These are phyloP conservation scores for Tremellales sp. DNA, from an alignment of 1,284 basidiomycete genomes.

Conservation along the genomic window DNA sequence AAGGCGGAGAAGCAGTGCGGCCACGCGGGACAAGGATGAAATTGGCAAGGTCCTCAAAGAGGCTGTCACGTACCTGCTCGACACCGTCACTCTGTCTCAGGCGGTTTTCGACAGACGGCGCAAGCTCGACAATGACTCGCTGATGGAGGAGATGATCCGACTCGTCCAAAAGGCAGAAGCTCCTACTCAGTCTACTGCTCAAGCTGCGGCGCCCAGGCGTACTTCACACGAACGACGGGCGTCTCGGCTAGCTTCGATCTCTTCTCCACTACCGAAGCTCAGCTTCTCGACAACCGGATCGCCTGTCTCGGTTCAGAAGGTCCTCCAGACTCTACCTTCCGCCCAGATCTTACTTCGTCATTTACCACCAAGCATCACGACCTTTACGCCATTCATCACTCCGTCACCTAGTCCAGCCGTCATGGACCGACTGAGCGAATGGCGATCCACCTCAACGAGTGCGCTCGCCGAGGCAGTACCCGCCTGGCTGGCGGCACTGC, in stretches of 20 bases:
- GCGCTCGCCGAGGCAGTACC: conserved; percentile 30
- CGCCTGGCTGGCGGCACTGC: conserved; percentile 31
- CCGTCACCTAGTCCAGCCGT: conserved; percentile 60
- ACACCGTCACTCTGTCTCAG: conserved; percentile 28
- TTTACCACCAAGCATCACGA: conserved; percentile 39
- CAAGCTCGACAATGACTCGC: conserved; percentile 20
- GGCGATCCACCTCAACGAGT: conserved; percentile 29
- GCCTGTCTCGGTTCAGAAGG: conserved; percentile 29
- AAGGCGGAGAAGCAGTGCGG: conserved; percentile 14
- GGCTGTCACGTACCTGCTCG: conserved; percentile 32
- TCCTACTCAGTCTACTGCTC: conserved; percentile 2
- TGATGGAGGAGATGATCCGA: conserved; percentile 38
- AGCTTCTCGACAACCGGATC: conserved; percentile 11
- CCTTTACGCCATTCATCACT: conserved; percentile 49
- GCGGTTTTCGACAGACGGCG: conserved; percentile 28
- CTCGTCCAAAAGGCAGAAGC: conserved; percentile 40
- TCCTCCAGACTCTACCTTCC: conserved; percentile 44
- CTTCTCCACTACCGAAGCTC: conserved; percentile 25
- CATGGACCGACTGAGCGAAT: conserved; percentile 25
- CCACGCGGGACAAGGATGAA: conserved; percentile 19
- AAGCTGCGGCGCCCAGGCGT: conserved; percentile 8
- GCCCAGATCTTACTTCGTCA: conserved; percentile 47
- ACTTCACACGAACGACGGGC: conserved; percentile 33
- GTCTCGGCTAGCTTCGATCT: conserved; percentile 42
- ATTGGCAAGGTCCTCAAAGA: conserved; percentile 31